Conservation (phyloP, 2,329 filamentous ascomycete genomes). For the Epichloe elymi region DNA sequence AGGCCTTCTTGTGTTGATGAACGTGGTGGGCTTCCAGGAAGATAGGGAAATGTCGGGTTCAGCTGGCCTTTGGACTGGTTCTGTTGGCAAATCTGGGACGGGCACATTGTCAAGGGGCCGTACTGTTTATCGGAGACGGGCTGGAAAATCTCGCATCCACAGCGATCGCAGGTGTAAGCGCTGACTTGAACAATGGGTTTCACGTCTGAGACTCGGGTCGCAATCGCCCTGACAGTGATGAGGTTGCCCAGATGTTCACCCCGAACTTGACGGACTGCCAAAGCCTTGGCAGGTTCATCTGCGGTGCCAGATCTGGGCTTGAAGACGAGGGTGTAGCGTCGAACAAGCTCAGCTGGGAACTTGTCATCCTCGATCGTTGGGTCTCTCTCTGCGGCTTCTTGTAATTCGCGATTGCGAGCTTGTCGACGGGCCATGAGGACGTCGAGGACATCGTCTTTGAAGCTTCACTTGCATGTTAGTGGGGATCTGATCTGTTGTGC, state of each 20-base stretch:
- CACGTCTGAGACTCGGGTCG: conserved; percentile 91
- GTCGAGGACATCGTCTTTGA: conserved; percentile 95
- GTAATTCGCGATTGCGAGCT: conserved; percentile 68
- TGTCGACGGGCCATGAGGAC: conserved; percentile 89
- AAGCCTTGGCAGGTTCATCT: conserved; percentile 47
- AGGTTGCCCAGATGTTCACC: conserved; percentile 87
- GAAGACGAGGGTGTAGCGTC: conserved; percentile 91
- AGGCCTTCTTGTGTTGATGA: no score
- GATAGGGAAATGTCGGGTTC: no score
- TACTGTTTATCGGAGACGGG: conserved; percentile 86
- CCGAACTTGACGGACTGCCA: conserved; percentile 87
- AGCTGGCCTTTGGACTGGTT: conserved; percentile 92
- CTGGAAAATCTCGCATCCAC: conserved; percentile 95
- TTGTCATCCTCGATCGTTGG: conserved; percentile 55
- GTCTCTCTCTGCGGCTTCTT: conserved; percentile 54
- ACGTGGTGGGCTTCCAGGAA: no score
- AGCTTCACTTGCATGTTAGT: conserved; percentile 35
- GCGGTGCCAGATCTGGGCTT: conserved; percentile 70
- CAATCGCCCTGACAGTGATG: conserved; percentile 88
- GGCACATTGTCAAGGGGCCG: conserved; percentile 72
- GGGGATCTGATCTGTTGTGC: not conserved
- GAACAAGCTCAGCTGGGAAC: conserved; percentile 83
- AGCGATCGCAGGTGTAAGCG: conserved; percentile 93
- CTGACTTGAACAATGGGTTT: conserved; percentile 97
- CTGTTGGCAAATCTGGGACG: conserved; percentile 75